Evolutionary conservation across 2,329 filamentous ascomycete genomes (phyloP).

Genomic region (Colletotrichum sp.): DNA sequence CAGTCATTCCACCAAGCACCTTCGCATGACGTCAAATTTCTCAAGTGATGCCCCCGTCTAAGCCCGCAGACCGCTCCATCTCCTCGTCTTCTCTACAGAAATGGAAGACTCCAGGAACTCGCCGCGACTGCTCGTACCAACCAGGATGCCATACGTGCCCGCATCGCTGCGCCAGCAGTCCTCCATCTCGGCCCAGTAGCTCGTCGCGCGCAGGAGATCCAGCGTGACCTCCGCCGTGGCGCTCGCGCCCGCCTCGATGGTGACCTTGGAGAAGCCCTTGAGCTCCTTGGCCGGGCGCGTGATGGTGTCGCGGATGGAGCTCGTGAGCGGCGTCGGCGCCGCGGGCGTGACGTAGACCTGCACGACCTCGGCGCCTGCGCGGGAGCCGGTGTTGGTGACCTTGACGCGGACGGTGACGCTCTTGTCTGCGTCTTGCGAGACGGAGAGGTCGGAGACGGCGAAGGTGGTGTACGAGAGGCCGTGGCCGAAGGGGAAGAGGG

Average conservation of each 20-base stretch:
- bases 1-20: neutral
- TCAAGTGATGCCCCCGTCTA: neutral
- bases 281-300: conserved; percentile 46
- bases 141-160: conserved; percentile 40
- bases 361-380: conserved; percentile 30
- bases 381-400: conserved; percentile 34
- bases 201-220: conserved; percentile 38
- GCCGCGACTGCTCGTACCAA: conserved; percentile 36
- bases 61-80: conserved; percentile 12
- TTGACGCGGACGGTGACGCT: conserved; percentile 46
- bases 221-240: conserved; percentile 32
- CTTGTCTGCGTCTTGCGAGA: conserved; percentile 31
- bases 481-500: conserved; percentile 71
- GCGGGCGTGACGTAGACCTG: conserved; percentile 34
- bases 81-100: conserved; percentile 15
- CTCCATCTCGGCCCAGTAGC: conserved; percentile 46
- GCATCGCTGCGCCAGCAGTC: conserved; percentile 41
- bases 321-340: conserved; percentile 24
- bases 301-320: conserved; percentile 23
- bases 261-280: conserved; percentile 48
- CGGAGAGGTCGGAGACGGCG: conserved; percentile 53
- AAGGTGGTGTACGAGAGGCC: conserved; percentile 73
- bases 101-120: conserved; percentile 23
- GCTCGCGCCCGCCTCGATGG: conserved; percentile 39
- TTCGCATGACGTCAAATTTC: neutral